Evolutionary conservation across 2,329 filamentous ascomycete genomes (phyloP).

Genomic region (Cordyceps fumosorosea): DNA sequence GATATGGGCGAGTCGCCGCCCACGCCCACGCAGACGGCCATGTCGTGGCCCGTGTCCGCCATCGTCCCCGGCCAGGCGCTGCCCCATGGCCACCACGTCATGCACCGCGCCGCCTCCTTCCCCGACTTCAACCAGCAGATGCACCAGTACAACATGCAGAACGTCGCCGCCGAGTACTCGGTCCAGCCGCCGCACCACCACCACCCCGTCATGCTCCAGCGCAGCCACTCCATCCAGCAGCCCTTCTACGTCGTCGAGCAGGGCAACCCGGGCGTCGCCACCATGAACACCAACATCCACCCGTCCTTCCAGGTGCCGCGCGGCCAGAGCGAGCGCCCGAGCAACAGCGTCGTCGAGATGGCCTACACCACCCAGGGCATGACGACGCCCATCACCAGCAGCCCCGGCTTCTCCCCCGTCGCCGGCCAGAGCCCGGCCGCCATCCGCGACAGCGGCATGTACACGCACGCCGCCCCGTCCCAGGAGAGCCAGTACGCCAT

Average conservation of each 20-base stretch:
- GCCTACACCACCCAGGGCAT: slow-evolving; percentile 43
- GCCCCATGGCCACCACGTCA: slow-evolving; percentile 28
- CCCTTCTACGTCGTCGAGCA: slow-evolving; percentile 55
- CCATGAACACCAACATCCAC: slow-evolving; percentile 50
- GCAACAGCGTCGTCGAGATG: slow-evolving; percentile 35
- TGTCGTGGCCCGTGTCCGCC: slow-evolving; percentile 44
- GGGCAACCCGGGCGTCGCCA: slow-evolving; percentile 55
- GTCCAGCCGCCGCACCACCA: slow-evolving; percentile 19
- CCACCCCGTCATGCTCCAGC: slow-evolving; percentile 35
- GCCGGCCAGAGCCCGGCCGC: slow-evolving; percentile 48
- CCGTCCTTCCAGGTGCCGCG: slow-evolving; percentile 46
- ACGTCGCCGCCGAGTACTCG: slow-evolving; percentile 40
- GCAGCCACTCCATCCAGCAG: slow-evolving; percentile 39
- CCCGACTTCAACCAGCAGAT: slow-evolving; percentile 47
- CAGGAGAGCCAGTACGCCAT: slow-evolving; percentile 43
- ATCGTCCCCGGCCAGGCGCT: slow-evolving; percentile 33
- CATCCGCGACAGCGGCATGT: slow-evolving; percentile 46
- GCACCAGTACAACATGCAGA: slow-evolving; percentile 34
- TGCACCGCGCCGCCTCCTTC: slow-evolving; percentile 49
- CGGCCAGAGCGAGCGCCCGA: slow-evolving; percentile 39
- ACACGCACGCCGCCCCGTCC: slow-evolving; percentile 43
- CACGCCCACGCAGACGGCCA: slow-evolving; percentile 46
- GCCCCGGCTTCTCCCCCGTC: slow-evolving; percentile 51
- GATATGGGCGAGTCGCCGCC: slow-evolving; percentile 52
- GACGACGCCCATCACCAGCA: slow-evolving; percentile 48